Evolutionary conservation across 2,329 filamentous ascomycete species (phyloP), one percentile per base, ranked within the genome.

Genomic region (Helminthosporium solani): DNA sequence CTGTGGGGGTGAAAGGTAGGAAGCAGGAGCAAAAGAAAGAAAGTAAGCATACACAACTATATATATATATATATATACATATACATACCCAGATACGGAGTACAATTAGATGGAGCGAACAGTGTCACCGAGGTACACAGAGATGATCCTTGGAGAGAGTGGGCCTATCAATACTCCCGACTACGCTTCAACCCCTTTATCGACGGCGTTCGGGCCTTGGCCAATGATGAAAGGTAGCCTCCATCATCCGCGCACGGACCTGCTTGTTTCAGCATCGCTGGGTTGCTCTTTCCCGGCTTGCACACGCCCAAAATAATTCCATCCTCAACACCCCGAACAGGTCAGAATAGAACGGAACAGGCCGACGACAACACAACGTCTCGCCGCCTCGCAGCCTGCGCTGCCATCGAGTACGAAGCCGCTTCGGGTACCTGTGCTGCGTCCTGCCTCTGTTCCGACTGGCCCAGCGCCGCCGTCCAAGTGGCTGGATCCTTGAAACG

Each of bases 401-500:
- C 28, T 15, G 7, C 33, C 23, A 20, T 31, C 37, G n/a, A 18
- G 34, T 25, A 28, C 20, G 12, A 15, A 33, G 6, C n/a, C n/a
- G n/a, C 5, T 25, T 25, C 23, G 5, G 23, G 23, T 25, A 9
- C 9, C 23, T 25, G 23, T 25, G 23, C 9, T 9, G 23, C 28
- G 34, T 2, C 21, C 23, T 27, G 15, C 23, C 20, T 25, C 8
- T 25, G 18, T 25, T 44, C 23, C 15, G 15, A 15, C 18, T 25
- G 33, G 23, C 33, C 39, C 38, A 20, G 25, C 33, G 43, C 19
- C 37, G 23, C 23, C 6, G 6, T 46, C 31, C 46, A 31, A 35
- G 12, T 27, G 25, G 42, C 39, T 39, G 48, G 49, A 49, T 46
- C 40, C 45, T 46, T 60, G 54, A 58, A 62, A 57, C 54, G 6